Evolutionary conservation across 2,329 filamentous ascomycete species (phyloP), one percentile per base, ranked within the genome.

Genomic region (Calonectria fujianensis): DNA sequence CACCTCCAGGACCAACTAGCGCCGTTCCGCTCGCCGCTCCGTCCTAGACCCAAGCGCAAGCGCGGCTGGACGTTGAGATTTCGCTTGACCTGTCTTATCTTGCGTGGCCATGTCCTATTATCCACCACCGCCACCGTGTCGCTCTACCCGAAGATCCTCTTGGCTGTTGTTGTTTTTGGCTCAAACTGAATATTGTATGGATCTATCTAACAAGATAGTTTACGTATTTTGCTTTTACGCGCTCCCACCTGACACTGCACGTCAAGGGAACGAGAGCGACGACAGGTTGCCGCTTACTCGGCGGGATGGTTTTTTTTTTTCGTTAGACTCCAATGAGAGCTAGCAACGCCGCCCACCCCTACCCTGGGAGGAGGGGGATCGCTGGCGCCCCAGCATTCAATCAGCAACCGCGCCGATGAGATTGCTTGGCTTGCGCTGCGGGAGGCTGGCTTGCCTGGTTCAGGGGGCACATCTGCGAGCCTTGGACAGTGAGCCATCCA

Each of bases 401-500:
- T 73, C 71, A 59, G 50, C 65, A 57, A 54, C 54, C 59, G 52
- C 57, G 72, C 51, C 59, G 66, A 70, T 69, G 71, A 73, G 59
- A 69, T 69, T 66, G 67, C 51, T 45, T 13, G 48, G 50, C 59
- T 45, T 20, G 50, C 51, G 16, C n/a, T 57, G n/a, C 50, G 32
- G 52, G 66, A 70, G 66, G 51, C 66, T 73, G 65, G 66, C 70
- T n/a, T 52, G 69, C 37, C 61, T 69, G 52, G 52, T 57, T 69
- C 52, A 59, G 61, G 68, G 68, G 68, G 14, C 64, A 52, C 61
- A 68, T 63, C 70, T 50, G 48, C 52, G 61, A 74, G 54, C 66
- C 32, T 64, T 50, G 69, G 31, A 20, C 41, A 67, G 50, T 51
- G 69, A 76, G 66, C 79, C 79, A 80, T 78, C 79, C 79, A 81